Evolutionary conservation across 2,329 filamentous ascomycete genomes (phyloP), one percentile per base, ranked within the genome.

Genomic region (Penicillium sp.): DNA sequence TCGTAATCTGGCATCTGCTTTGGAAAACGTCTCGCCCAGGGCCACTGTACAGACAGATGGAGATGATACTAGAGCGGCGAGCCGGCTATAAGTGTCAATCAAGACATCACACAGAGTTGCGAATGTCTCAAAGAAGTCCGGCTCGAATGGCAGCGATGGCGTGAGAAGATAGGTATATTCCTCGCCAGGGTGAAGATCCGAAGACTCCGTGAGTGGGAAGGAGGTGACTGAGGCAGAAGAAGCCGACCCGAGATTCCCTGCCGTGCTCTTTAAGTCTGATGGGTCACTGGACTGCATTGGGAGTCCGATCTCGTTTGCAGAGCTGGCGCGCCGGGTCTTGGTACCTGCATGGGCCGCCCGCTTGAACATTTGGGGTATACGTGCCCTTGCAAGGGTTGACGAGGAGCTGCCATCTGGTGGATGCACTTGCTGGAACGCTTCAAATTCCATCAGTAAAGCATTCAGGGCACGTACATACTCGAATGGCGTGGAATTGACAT

Each of bases 121-220:
- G 72, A 97, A 97, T 0, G 90, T 96, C 72, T 94, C 89, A 68
- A 91, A 93, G 63, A 95, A 98, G 69, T 98, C 93, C 0, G 93
- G 93, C 57, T 97, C 90, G 64, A 98, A 98, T 0, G 93, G 93
- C 42, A 98, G 73, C 15, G 83, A 85, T 0, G 93, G 93, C n/a
- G 91, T 97, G 19, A 96, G 77, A 2, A 98, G 77, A 66, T 91
- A 84, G 0, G 83, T 82, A 67, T 96, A 98, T 62, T 94, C 88
- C 64, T 95, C 89, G 33, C 89, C 88, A 0, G 86, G 84, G 1
- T 87, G 73, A 22, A 88, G 76, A 55, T 88, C 86, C 7, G 64
- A 70, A 48, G 70, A 70, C 54, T 77, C 80, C 44, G 76, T 77
- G 48, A 69, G 63, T 26, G 71, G 64, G 45, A 72, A 68, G 24